Base-by-base conservation (phyloP, 805 yeast genomes). In the Kazachstania bromeliacearum region DNA sequence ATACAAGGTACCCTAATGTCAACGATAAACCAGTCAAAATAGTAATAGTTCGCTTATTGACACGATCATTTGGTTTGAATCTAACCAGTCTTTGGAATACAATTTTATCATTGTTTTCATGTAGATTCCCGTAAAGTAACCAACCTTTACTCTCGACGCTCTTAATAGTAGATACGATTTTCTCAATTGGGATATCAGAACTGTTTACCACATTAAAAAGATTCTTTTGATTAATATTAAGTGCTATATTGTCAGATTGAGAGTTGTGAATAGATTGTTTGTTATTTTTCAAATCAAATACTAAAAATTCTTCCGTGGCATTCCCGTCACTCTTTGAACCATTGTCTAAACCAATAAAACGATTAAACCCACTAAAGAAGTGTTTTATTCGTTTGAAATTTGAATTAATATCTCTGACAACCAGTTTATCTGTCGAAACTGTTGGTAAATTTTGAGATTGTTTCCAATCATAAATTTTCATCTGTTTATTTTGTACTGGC, bases 161-260 rank as follows among this genome's bases (percentile, higher is more conserved):
- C 17, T 50, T 46, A 1, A 58, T 44, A n/a, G 41, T 20, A 7
- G 39, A 26, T 17, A 53, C 34, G 3, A 46, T 38, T n/a, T 45
- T 50, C 14, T 57, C 59, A 5, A 59, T 59, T 4, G 53, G 32
- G 10, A 29, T 23, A 6, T 38, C 35, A 15, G 51, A 40, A 20
- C 46, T 43, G 34, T 55, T 55, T 7, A 55, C 45, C 15, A 57
- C 46, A 3, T 46, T 48, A 35, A 54, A 47, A 27, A 53, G 31
- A 36, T 55, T 59, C 34, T 43, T 43, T 37, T 44, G 35, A 20
- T 44, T 44, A 17, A 51, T 45, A 40, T 49, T 48, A 18, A 48
- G 36, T 7, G 46, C 31, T 42, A 43, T 12, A 42, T 37, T 13
- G 36, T 34, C 23, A 5, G 18, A 14, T 22, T 20, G 20, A 9